Conservation (phyloP, 257 asterid genomes). For the Fraxinus pennsylvanica region DNA sequence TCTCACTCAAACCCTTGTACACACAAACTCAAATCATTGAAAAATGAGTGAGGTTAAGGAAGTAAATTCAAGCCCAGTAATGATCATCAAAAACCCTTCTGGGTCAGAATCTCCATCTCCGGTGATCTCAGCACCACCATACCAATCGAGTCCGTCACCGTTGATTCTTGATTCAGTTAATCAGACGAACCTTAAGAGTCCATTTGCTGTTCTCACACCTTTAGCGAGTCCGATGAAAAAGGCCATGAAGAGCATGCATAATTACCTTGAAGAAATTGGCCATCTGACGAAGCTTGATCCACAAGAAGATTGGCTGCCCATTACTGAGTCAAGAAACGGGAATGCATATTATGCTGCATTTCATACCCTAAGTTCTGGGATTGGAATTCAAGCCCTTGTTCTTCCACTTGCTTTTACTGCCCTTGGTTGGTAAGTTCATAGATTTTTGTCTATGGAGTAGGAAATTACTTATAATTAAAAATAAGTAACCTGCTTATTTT, state of each 20-base stretch:
- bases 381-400: conserved; percentile 69
- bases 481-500: no score
- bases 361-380: conserved; percentile 66
- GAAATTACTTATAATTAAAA: neutral
- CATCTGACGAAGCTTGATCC: conserved; percentile 55
- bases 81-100: neutral
- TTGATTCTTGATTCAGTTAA: neutral
- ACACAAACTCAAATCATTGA: neutral
- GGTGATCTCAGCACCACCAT: neutral
- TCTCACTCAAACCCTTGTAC: neutral
- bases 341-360: conserved; percentile 66
- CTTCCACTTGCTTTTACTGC: conserved; percentile 69
- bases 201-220: conserved; percentile 41
- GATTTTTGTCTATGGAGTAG: neutral
- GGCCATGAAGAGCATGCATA: conserved; percentile 27
- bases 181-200: conserved; percentile 34
- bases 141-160: neutral
- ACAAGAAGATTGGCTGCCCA: conserved; percentile 73
- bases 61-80: neutral
- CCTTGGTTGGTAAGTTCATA: conserved; percentile 57
- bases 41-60: neutral
- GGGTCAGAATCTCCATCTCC: neutral
- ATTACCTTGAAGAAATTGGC: neutral
- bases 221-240: conserved; percentile 50
- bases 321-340: conserved; percentile 69